Evolutionary conservation across 1,139 yeast species (phyloP).

Genomic region (Candida mesenterica): DNA sequence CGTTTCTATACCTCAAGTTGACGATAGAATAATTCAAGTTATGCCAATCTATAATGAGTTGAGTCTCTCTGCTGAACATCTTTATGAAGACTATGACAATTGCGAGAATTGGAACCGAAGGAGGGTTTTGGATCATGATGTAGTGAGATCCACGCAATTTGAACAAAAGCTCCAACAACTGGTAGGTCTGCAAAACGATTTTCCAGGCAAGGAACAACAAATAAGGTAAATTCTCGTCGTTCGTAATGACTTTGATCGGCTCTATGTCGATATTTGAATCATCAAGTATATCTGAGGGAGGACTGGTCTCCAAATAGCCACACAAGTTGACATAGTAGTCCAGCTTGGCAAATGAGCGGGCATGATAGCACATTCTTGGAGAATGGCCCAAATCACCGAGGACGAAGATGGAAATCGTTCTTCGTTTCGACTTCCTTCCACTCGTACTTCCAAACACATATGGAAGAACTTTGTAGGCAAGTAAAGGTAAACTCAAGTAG

Average conservation of each 20-base stretch:
- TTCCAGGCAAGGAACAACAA: constrained; percentile 59
- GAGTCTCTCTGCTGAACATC: constrained; percentile 55
- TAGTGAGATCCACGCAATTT: constrained; percentile 62
- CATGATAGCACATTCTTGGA: constrained; percentile 94
- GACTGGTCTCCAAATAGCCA: constrained; percentile 70
- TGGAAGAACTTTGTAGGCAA: constrained; percentile 39
- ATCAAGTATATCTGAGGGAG: constrained; percentile 51
- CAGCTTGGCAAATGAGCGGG: constrained; percentile 64
- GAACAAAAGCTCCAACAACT: constrained; percentile 48
- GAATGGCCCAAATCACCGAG: constrained; percentile 95
- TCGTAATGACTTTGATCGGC: constrained; percentile 48
- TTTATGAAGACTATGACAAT: constrained; percentile 57
- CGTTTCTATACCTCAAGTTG: constrained; percentile 57
- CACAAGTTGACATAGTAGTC: constrained; percentile 80
- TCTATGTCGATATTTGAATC: constrained; percentile 52
- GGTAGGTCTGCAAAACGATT: constrained; percentile 53
- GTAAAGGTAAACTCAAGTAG: constrained; percentile 34
- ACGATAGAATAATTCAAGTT: constrained; percentile 86
- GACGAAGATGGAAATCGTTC: constrained; percentile 71
- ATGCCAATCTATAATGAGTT: constrained; percentile 91
- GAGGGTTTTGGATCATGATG: constrained; percentile 89
- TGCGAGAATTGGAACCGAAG: constrained; percentile 78
- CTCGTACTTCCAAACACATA: constrained; percentile 14
- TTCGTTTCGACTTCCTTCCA: constrained; percentile 24
- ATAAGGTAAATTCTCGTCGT: constrained; percentile 48